A percentile compares a stretch with the other conserved stretches of the same genome.
Conservation (phyloP, 2,329 filamentous ascomycete species). For the Botrytis cinerea region DNA sequence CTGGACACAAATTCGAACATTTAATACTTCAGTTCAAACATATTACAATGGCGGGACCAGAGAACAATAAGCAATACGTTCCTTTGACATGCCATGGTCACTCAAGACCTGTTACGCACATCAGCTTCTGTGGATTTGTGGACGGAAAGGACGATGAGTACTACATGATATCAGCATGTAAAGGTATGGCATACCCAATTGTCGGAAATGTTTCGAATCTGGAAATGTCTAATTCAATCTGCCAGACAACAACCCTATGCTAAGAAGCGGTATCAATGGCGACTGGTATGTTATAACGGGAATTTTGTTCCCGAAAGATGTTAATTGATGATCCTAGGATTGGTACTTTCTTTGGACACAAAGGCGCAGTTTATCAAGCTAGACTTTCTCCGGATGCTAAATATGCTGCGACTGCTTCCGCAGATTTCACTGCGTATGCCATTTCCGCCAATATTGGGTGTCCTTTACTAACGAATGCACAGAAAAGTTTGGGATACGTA, state of each 20-base stretch:
- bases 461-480: constrained; percentile 40
- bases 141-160: constrained; percentile 58
- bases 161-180: constrained; percentile 74
- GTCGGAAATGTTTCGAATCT: neutral
- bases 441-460: neutral
- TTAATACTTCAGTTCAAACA: constrained; percentile 15
- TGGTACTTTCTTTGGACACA: constrained; percentile 96
- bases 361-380: constrained; percentile 96
- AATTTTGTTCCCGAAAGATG: constrained; percentile 16
- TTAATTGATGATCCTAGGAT: constrained; percentile 58
- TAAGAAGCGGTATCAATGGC: constrained; percentile 91
- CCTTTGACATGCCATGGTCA: constrained; percentile 76
- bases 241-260: constrained; percentile 95
- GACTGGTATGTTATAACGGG: constrained; percentile 67
- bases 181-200: constrained; percentile 48
- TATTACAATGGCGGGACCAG: constrained; percentile 34
- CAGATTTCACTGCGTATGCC: constrained; percentile 88
- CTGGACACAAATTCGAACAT: neutral
- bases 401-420: constrained; percentile 88
- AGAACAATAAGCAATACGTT: constrained; percentile 48
- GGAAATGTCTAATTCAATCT: constrained; percentile 28
- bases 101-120: constrained; percentile 71
- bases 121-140: constrained; percentile 68
- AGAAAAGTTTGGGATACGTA: constrained; percentile 98
- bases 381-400: constrained; percentile 84